A percentile compares a stretch with the other conserved stretches of the same genome.
Evolutionary conservation across 192 early-diverging fungal genomes (phyloP).

Genomic region (Coemansia sp.): DNA sequence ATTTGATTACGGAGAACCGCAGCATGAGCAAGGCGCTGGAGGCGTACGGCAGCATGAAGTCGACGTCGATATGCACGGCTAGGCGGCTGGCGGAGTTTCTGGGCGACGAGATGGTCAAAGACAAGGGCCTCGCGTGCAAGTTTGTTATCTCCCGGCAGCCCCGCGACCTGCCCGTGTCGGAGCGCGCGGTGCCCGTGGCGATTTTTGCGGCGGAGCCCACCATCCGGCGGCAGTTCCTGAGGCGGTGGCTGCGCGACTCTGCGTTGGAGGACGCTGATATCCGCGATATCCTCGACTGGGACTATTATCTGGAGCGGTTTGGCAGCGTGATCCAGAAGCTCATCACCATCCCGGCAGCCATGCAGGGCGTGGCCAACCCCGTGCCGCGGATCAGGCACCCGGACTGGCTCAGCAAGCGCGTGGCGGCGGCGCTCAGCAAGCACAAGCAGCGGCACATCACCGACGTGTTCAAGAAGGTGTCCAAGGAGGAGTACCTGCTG

Average conservation of each 20-base stretch:
- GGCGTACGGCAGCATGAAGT: slow-evolving; percentile 92
- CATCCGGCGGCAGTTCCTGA: slow-evolving; percentile 76
- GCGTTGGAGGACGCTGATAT: slow-evolving; percentile 79
- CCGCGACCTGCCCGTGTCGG: slow-evolving; percentile 78
- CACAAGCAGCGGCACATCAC: slow-evolving; percentile 82
- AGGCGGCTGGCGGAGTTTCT: slow-evolving; percentile 94
- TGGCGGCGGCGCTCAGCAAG: slow-evolving; percentile 74
- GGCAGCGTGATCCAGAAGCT: slow-evolving; percentile 94
- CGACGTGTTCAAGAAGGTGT: slow-evolving; percentile 70
- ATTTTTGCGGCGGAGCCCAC: slow-evolving; percentile 87
- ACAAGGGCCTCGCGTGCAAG: slow-evolving; percentile 93
- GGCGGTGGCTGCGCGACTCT: slow-evolving; percentile 91
- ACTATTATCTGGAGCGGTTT: slow-evolving; percentile 96
- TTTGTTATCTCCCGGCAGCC: slow-evolving; percentile 93
- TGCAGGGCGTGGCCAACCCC: slow-evolving; percentile 93
- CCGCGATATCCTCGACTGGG: slow-evolving; percentile 92
- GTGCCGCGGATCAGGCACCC: slow-evolving; percentile 91
- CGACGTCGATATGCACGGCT: slow-evolving; percentile 93
- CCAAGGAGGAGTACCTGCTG: slow-evolving; percentile 35
- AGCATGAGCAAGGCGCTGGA: slow-evolving; percentile 95
- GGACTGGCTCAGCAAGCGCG: slow-evolving; percentile 89
- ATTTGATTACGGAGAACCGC: slow-evolving; percentile 95
- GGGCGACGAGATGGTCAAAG: slow-evolving; percentile 98
- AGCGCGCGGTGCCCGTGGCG: slow-evolving; percentile 92
- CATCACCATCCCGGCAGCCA: slow-evolving; percentile 97